Evolutionary conservation across 2,329 filamentous ascomycete species (phyloP).

Genomic region (Fonsecaea monophora): DNA sequence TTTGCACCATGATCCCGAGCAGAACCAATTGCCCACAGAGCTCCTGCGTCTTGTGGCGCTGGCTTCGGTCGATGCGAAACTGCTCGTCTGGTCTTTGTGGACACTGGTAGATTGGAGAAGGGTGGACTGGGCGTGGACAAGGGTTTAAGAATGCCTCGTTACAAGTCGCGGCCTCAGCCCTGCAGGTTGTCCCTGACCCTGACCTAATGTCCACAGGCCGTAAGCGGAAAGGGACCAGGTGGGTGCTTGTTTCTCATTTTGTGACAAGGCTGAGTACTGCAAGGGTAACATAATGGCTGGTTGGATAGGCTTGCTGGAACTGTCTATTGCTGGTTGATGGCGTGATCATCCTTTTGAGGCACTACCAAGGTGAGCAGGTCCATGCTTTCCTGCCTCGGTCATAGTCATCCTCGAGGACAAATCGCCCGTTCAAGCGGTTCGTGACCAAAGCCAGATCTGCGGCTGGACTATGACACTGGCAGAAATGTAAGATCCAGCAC

Average conservation of each 20-base stretch:
- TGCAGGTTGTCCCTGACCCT: constrained; percentile 16
- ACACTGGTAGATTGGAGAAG: constrained; percentile 3
- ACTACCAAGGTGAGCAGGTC: too few species aligned
- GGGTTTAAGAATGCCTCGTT: neutral
- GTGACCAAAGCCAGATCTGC: constrained; percentile 24
- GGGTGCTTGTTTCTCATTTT: constrained; percentile 21
- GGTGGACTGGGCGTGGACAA: neutral
- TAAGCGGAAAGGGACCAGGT: constrained; percentile 18
- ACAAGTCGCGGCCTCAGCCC: constrained; percentile 20
- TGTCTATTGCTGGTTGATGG: too few species aligned
- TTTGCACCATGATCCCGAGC: neutral
- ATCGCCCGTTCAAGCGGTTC: constrained; percentile 19
- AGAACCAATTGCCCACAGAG: neutral
- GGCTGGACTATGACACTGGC: too few species aligned
- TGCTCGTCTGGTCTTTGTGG: constrained; percentile 12
- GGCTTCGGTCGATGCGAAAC: constrained; percentile 11
- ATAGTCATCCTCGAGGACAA: constrained; percentile 5
- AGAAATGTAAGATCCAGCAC: too few species aligned
- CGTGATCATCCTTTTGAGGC: too few species aligned
- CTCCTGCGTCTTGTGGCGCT: neutral
- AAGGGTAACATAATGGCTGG: too few species aligned
- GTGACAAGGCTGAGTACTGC: constrained; percentile 24
- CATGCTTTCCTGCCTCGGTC: too few species aligned
- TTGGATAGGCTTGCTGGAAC: too few species aligned
- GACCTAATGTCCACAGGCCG: constrained; percentile 17